Base-by-base conservation (phyloP, 2,329 filamentous ascomycete genomes). In the Paracoccidioides brasiliensis region DNA sequence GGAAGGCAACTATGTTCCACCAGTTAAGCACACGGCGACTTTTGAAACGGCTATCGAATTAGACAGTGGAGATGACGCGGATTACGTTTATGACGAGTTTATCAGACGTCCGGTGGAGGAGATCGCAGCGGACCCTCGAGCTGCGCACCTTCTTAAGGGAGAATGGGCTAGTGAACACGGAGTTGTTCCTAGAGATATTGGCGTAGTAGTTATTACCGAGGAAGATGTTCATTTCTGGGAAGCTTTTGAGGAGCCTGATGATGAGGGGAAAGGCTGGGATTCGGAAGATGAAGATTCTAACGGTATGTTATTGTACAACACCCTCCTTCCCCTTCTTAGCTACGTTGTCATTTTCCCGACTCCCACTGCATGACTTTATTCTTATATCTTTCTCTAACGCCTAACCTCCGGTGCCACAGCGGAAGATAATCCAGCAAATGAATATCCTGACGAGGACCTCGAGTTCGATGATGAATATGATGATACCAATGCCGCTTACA, bases 241-340 rank as follows among this genome's bases (percentile, higher is more conserved):
- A 56, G 69, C 73, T 30, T 80, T 80, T 63, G 72, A 76, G 4
- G 73, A 75, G 55, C 73, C 78, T n/a, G 76, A 79, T 10, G 69
- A 70, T 14, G 78, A 77, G 48, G 74, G 76, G 49, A 76, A 72
- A 45, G 74, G 76, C 48, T 80, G 76, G 70, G 76, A 81, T 59
- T 80, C 75, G 38, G 81, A 83, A 57, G 80, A 83, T 58, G 80
- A 80, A 32, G 80, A 84, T 60, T 80, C 80, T 41, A 84, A 84
- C 64, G 79, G 76, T 77, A 64, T 62, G 67, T 60, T 48, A n/a
- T 14, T 38, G 3, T 28, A 51, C 9, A 6, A 51, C 38, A 22
- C 33, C 32, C 15, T 28, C 28, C 6, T 53, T 6, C 7, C 15
- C 32, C 32, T 22, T 22, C 22, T 22, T 4, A 35, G 6, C 28